Base-by-base conservation (phyloP, 164 flowering plant species). In the Annona squamosa region DNA sequence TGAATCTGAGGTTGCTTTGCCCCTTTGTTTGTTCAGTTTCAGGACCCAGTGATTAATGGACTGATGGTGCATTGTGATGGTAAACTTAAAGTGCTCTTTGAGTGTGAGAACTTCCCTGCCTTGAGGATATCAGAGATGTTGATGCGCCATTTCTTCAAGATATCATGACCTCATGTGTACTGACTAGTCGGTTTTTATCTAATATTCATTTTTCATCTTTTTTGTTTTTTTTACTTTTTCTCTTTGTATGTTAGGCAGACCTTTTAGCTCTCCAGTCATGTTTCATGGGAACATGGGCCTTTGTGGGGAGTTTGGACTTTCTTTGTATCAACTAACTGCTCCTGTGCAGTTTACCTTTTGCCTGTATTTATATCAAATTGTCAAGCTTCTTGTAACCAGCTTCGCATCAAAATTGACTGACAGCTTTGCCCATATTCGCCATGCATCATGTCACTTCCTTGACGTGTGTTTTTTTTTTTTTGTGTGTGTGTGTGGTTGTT, bases 21-120 rank as follows among this genome's bases (percentile, higher is more conserved):
- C 42, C n/a, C 1, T 48, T 0, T 7, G 13, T 4, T 48, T 4
- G 65, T 47, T 48, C 59, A 65, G 13, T 72, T 76, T 73, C 74
- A 94, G 99, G 97, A 94, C 75, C 93, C 92, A 48, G 4, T 74
- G 46, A 89, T 90, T 10, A 52, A 52, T 3, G 59, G 59, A 13
- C 85, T 82, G 84, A 84, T 82, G 76, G 83, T 90, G 71, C 43
- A 71, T 13, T 94, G 97, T 78, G 99, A 95, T 72, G 79, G 77
- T 67, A 92, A 90, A 83, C 91, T 95, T 76, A 89, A 79, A 71
- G 97, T 89, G 73, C 94, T 95, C 72, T 84, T 95, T 71, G 89
- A 91, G 71, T 89, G 94, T 75, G 89, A 87, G 77, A 90, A 87
- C 84, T 78, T 94, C 72, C 82, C 95, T 18, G 85, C 88, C 3